A percentile compares a stretch with the other conserved stretches of the same genome.
These are phyloP conservation scores for Penicillium daleae DNA, from an alignment of 495 filamentous ascomycete genomes.

Conservation along the genomic window DNA sequence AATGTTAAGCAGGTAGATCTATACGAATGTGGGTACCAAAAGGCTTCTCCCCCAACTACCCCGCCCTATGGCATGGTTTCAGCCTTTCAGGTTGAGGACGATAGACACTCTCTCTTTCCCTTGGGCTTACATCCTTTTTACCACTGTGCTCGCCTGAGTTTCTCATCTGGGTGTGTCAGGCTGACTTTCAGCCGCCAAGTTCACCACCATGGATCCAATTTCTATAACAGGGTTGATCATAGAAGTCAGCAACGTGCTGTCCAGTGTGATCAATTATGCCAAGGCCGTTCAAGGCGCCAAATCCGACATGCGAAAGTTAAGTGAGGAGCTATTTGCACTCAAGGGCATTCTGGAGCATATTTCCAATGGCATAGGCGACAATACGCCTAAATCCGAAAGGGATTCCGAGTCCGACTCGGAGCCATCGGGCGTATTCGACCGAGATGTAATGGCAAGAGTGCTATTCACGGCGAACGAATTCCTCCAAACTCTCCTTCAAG, in stretches of 20 bases:
- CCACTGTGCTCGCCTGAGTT: neutral
- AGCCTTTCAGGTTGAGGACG: neutral
- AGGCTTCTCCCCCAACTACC: constrained; percentile 10
- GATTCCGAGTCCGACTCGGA: neutral
- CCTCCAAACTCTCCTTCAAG: constrained; percentile 19
- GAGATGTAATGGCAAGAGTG: constrained; percentile 15
- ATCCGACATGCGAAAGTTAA: constrained; percentile 26
- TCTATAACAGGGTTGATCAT: constrained; percentile 26
- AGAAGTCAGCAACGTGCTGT: constrained; percentile 21
- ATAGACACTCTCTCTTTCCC: neutral
- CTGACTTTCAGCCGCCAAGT: neutral
- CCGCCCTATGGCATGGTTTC: constrained; percentile 4
- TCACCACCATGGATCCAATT: constrained; percentile 22
- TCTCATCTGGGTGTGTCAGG: neutral
- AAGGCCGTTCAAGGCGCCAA: constrained; percentile 24
- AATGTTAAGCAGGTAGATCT: neutral
- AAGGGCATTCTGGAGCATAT: constrained; percentile 30
- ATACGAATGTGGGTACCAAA: constrained; percentile 4
- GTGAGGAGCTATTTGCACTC: constrained; percentile 29
- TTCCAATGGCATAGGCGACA: constrained; percentile 1
- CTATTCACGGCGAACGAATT: constrained; percentile 24
- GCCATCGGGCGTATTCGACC: constrained; percentile 11
- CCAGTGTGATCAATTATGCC: constrained; percentile 23
- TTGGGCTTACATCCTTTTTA: neutral
- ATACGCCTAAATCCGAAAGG: neutral